phyloP scores from a whole-genome alignment of 805 yeast genomes.

The Cyberlindnera subsufficiens region DNA sequence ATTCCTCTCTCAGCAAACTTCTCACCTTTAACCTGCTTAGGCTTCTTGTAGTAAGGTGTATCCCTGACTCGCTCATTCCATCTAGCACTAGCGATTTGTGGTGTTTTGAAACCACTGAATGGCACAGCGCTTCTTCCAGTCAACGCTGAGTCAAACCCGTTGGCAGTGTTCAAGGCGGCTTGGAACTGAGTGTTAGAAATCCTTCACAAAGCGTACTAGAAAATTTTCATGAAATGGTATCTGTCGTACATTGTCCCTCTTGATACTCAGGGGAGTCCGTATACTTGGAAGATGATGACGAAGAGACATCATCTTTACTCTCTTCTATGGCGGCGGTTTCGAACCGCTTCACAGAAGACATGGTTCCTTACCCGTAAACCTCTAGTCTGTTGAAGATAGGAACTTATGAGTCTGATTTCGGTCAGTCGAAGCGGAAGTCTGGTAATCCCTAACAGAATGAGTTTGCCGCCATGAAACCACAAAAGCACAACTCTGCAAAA shows the following conservation, averaged over 20 bases:
- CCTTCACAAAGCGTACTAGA: neutral
- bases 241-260: constrained; percentile 13
- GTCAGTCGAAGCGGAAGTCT: too few species aligned
- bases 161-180: constrained; percentile 10
- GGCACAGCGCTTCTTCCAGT: constrained; percentile 45
- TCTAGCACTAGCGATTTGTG: constrained; percentile 78
- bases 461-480: too few species aligned
- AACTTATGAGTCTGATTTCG: too few species aligned
- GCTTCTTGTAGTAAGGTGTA: constrained; percentile 23
- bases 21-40: constrained; percentile 26
- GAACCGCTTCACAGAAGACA: too few species aligned
- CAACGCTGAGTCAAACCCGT: constrained; percentile 24
- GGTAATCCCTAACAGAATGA: too few species aligned
- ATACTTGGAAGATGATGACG: constrained; percentile 19
- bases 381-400: too few species aligned
- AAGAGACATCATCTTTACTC: neutral
- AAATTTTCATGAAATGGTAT: constrained; percentile 2
- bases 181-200: neutral
- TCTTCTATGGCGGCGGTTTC: neutral
- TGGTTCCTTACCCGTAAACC: too few species aligned
- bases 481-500: too few species aligned
- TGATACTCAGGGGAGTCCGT: constrained; percentile 26
- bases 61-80: constrained; percentile 35
- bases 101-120: constrained; percentile 93
- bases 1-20: constrained; percentile 34